These are phyloP conservation scores for Tuber borchii DNA, from an alignment of 495 filamentous ascomycete genomes.

Conservation along the genomic window DNA sequence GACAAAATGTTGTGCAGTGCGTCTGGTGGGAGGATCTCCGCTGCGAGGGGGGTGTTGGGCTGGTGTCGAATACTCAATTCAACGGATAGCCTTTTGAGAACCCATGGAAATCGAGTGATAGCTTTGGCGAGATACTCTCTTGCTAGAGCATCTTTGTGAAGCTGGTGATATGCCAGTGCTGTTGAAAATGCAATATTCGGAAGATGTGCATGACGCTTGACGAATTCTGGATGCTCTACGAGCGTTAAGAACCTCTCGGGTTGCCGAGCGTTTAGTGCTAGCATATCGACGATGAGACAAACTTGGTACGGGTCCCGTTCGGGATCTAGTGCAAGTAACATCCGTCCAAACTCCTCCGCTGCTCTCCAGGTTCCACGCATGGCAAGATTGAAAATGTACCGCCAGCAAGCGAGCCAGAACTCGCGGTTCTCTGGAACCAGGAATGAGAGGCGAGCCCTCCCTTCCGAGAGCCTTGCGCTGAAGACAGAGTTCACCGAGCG, in stretches of 20 bases:
- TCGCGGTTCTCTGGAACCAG: slow-evolving; percentile 76
- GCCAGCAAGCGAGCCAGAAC: slow-evolving; percentile 81
- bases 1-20: slow-evolving; percentile 51
- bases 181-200: slow-evolving; percentile 67
- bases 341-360: slow-evolving; percentile 84
- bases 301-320: slow-evolving; percentile 74
- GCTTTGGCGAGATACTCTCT: slow-evolving; percentile 56
- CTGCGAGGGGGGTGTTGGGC: slow-evolving; percentile 63
- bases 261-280: slow-evolving; percentile 73
- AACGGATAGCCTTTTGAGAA: slow-evolving; percentile 67
- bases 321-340: slow-evolving; percentile 69
- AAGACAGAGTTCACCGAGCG: slow-evolving; percentile 77
- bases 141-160: slow-evolving; percentile 59
- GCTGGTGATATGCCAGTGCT: slow-evolving; percentile 64
- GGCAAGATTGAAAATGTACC: slow-evolving; percentile 73
- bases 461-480: slow-evolving; percentile 62
- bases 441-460: slow-evolving; percentile 74
- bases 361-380: slow-evolving; percentile 92
- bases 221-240: slow-evolving; percentile 54
- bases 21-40: slow-evolving; percentile 73
- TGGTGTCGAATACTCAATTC: slow-evolving; percentile 48
- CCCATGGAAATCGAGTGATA: slow-evolving; percentile 71
- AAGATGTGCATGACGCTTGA: slow-evolving; percentile 47
- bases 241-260: slow-evolving; percentile 68
- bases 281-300: slow-evolving; percentile 67